Percentiles rank a stretch among this genome's conserved stretches.
Evolutionary conservation across 805 yeast species (phyloP).

Genomic region (Zygotorulaspora florentina): DNA sequence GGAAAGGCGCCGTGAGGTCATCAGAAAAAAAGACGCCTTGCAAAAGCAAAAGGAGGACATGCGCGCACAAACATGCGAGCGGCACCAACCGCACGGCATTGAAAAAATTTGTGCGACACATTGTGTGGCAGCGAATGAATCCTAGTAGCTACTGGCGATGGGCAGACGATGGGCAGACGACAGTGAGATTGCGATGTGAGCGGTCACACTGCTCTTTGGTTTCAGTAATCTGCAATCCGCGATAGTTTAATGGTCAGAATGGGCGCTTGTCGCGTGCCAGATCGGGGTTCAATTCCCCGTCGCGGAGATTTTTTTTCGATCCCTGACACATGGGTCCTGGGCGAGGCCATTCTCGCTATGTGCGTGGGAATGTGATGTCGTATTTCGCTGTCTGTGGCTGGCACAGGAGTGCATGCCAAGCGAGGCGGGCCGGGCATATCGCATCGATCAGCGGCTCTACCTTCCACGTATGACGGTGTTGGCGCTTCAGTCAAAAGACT

Average conservation of each 20-base stretch:
- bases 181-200: not conserved
- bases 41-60: not conserved
- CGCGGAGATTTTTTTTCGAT: constrained; percentile 10
- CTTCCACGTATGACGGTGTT: too few species aligned
- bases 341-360: too few species aligned
- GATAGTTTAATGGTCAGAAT: constrained; percentile 17
- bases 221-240: constrained; percentile 1
- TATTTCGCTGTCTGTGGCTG: too few species aligned
- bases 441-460: too few species aligned
- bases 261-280: constrained; percentile 19
- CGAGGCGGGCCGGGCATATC: too few species aligned
- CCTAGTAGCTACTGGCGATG: too few species aligned
- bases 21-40: not conserved
- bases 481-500: too few species aligned
- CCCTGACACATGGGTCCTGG: too few species aligned
- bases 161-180: not conserved
- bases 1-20: too few species aligned
- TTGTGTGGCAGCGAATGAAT: too few species aligned
- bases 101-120: not conserved
- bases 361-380: too few species aligned
- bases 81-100: not conserved
- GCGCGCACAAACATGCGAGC: not conserved
- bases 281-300: constrained; percentile 18
- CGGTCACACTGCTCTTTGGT: not conserved
- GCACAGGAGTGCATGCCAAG: too few species aligned